Evolutionary conservation across 148 eudicot genomes (phyloP).

Genomic region (Polygonum aviculare): DNA sequence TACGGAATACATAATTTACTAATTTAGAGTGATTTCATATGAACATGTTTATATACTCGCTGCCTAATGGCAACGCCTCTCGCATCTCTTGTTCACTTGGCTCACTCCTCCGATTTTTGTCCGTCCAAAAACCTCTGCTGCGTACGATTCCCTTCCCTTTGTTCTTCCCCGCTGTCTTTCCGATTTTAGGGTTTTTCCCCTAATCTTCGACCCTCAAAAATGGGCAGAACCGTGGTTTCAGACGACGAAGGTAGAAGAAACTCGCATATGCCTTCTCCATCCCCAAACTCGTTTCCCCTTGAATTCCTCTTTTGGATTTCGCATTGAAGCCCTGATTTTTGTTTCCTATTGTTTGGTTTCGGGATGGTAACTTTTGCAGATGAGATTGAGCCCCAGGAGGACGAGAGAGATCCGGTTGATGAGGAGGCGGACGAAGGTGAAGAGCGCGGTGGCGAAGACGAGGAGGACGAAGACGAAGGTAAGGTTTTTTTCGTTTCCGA

Average conservation of each 20-base stretch:
- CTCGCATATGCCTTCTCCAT: not conserved
- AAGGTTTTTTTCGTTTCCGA: slow-evolving; percentile 6
- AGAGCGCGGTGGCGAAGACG: slow-evolving; percentile 35
- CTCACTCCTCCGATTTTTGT: not conserved
- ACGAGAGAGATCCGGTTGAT: slow-evolving; percentile 61
- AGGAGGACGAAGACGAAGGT: slow-evolving; percentile 78
- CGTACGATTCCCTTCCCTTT: not conserved
- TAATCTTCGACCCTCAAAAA: not conserved
- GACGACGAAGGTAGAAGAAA: slow-evolving; percentile 61
- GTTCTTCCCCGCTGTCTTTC: not conserved
- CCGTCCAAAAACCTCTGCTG: not conserved
- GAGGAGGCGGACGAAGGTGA: slow-evolving; percentile 45
- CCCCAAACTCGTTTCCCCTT: not conserved
- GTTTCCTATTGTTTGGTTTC: not conserved
- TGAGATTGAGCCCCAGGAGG: slow-evolving; percentile 57
- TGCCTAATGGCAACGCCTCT: not conserved
- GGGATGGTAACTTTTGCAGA: slow-evolving; percentile 28
- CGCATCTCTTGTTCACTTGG: not conserved
- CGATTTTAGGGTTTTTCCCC: not conserved
- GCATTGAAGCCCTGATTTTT: slow-evolving; percentile 17
- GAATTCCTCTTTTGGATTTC: not conserved
- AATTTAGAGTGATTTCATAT: too few relatives aligned
- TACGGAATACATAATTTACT: too few relatives aligned
- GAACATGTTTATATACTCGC: not conserved
- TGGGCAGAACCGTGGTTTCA: slow-evolving; percentile 40